Evolutionary conservation across 2,329 filamentous ascomycete species (phyloP).

Genomic region (Chrysoporthe cubensis): DNA sequence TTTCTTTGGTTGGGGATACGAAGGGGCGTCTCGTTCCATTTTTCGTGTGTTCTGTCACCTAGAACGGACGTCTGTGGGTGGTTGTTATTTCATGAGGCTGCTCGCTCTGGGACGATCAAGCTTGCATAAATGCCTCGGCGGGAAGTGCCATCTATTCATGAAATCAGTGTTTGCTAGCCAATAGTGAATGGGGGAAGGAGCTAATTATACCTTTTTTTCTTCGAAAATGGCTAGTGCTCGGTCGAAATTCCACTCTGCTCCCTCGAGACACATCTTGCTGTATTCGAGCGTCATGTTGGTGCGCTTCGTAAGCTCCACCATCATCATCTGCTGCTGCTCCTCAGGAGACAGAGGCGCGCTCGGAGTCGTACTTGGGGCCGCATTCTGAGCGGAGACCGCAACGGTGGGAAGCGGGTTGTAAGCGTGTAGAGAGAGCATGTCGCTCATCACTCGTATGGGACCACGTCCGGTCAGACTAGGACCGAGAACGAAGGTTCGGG

Average conservation of each 20-base stretch:
- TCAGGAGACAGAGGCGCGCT: slow-evolving; percentile 39
- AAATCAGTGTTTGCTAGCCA: slow-evolving; percentile 21
- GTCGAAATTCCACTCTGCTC: slow-evolving; percentile 80
- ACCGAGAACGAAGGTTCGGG: slow-evolving; percentile 78
- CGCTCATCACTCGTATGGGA: slow-evolving; percentile 75
- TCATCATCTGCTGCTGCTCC: slow-evolving; percentile 68
- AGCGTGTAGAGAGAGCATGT: slow-evolving; percentile 74
- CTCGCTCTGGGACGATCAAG: slow-evolving; percentile 9
- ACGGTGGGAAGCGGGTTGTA: slow-evolving; percentile 58
- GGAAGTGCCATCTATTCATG: slow-evolving; percentile 21
- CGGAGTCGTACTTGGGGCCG: slow-evolving; percentile 33
- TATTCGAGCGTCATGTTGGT: slow-evolving; percentile 82
- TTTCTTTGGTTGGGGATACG: too few relatives aligned
- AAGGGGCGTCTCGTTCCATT: too few relatives aligned
- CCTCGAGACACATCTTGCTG: slow-evolving; percentile 78
- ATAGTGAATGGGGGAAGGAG: slow-evolving; percentile 28
- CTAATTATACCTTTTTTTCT: slow-evolving; percentile 67
- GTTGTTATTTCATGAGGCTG: neutral
- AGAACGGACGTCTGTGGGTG: neutral
- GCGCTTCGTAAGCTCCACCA: slow-evolving; percentile 74
- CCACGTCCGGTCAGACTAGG: slow-evolving; percentile 69
- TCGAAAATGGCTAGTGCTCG: slow-evolving; percentile 76
- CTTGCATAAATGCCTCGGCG: slow-evolving; percentile 24
- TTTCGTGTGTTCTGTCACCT: neutral
- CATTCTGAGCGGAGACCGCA: slow-evolving; percentile 36